Evolutionary conservation across 1,284 basidiomycete species (phyloP).

Genomic region (Tremellales sp.): DNA sequence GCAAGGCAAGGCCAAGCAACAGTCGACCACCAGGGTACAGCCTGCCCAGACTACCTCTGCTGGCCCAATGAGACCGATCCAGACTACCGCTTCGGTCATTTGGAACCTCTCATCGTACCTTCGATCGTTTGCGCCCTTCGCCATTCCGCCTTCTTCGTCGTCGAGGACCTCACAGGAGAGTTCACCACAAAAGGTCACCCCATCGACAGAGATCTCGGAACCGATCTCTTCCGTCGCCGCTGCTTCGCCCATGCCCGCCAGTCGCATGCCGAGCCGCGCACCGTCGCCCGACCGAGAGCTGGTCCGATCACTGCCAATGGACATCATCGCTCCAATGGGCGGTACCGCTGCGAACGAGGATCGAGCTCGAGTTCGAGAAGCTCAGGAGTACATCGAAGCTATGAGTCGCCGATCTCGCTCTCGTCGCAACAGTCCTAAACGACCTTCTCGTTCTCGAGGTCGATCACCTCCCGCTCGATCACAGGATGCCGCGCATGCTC

Average conservation of each 20-base stretch:
- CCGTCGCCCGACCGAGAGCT: slow-evolving; percentile 22
- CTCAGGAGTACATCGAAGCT: slow-evolving; percentile 12
- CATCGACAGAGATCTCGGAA: not conserved
- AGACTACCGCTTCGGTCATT: slow-evolving; percentile 28
- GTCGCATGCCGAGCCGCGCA: slow-evolving; percentile 9
- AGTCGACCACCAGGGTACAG: not conserved
- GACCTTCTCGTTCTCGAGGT: not conserved
- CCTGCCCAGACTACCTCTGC: slow-evolving; percentile 5
- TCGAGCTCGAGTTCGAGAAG: slow-evolving; percentile 18
- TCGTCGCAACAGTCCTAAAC: not conserved
- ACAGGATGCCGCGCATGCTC: slow-evolving; percentile 6
- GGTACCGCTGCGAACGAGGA: slow-evolving; percentile 18
- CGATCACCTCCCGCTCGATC: not conserved
- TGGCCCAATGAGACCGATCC: slow-evolving; percentile 29
- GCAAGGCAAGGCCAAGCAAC: not conserved
- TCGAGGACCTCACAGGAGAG: not conserved
- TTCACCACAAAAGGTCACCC: not conserved
- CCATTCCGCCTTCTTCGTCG: slow-evolving; percentile 18
- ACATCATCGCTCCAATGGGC: slow-evolving; percentile 32
- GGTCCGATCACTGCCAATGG: slow-evolving; percentile 42
- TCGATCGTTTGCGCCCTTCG: slow-evolving; percentile 38
- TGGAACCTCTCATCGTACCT: slow-evolving; percentile 40
- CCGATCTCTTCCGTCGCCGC: not conserved
- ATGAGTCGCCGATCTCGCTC: slow-evolving; percentile 5
- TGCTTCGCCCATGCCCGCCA: slow-evolving; percentile 20